Conservation (phyloP, 495 filamentous ascomycete species). For the Articulospora tetracladia region DNA sequence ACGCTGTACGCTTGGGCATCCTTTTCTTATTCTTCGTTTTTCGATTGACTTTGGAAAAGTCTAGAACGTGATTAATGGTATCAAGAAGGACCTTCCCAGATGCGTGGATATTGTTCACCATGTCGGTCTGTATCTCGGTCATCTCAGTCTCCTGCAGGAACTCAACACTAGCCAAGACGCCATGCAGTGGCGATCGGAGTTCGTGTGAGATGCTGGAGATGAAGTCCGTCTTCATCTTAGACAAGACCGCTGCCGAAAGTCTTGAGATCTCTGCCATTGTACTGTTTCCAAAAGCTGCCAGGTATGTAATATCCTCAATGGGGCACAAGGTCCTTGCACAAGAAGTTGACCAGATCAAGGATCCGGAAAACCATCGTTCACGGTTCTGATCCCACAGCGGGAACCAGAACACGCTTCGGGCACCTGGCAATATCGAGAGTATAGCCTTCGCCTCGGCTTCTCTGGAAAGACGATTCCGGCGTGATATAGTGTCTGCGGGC, state of each 20-base stretch:
- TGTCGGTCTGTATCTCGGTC: slow-evolving; percentile 45
- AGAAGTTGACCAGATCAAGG: slow-evolving; percentile 57
- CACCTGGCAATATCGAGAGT: slow-evolving; percentile 39
- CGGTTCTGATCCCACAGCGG: slow-evolving; percentile 69
- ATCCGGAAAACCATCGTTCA: slow-evolving; percentile 66
- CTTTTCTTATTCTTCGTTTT: slow-evolving; percentile 18
- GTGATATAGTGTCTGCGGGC: slow-evolving; percentile 15
- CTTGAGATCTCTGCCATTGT: slow-evolving; percentile 53
- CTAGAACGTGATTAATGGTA: slow-evolving; percentile 71
- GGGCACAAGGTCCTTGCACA: slow-evolving; percentile 35
- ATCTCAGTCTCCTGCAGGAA: slow-evolving; percentile 57
- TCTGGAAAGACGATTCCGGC: slow-evolving; percentile 17
- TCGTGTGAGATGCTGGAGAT: slow-evolving; percentile 76
- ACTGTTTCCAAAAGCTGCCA: slow-evolving; percentile 51
- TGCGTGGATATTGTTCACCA: slow-evolving; percentile 68
- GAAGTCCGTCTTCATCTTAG: slow-evolving; percentile 60
- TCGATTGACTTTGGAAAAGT: slow-evolving; percentile 59
- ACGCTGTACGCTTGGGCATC: slow-evolving; percentile 18
- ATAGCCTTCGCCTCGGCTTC: slow-evolving; percentile 24
- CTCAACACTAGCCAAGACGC: slow-evolving; percentile 59
- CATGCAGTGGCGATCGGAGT: slow-evolving; percentile 66
- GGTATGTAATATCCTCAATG: slow-evolving; percentile 48
- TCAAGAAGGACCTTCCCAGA: slow-evolving; percentile 75
- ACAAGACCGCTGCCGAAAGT: slow-evolving; percentile 37
- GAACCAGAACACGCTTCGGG: slow-evolving; percentile 51